phyloP scores from a whole-genome alignment of 2,329 filamentous ascomycete species.

The Aspergillaceae sp. region DNA sequence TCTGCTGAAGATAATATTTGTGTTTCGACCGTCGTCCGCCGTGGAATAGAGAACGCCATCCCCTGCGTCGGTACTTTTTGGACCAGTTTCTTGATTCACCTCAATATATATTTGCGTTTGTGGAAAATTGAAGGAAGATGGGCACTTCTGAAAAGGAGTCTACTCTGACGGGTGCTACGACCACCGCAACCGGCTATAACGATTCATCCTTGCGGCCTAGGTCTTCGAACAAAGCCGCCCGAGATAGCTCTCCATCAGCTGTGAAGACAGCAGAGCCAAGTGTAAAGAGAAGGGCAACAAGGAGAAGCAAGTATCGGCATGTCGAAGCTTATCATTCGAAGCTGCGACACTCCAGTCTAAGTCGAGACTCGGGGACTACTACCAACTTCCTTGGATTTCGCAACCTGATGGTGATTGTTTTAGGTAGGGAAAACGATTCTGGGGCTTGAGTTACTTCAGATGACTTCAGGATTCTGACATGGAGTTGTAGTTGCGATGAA shows the following conservation, averaged over 20 bases:
- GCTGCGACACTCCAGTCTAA: slow-evolving; percentile 68
- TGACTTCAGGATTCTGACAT: neutral
- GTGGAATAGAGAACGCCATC: neutral
- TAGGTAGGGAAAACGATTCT: slow-evolving; percentile 49
- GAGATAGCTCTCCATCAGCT: slow-evolving; percentile 1
- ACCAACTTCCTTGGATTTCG: slow-evolving; percentile 90
- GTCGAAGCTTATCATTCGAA: slow-evolving; percentile 75
- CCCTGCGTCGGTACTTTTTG: neutral
- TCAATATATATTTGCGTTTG: neutral
- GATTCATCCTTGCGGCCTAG: slow-evolving; percentile 9
- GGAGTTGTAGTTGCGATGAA: slow-evolving; percentile 69
- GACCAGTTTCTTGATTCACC: neutral
- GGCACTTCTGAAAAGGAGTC: neutral
- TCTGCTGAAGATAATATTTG: neutral
- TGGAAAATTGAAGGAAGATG: slow-evolving; percentile 1
- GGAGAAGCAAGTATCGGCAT: slow-evolving; percentile 73
- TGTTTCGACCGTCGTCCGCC: neutral
- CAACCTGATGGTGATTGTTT: slow-evolving; percentile 90
- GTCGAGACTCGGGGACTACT: slow-evolving; percentile 64
- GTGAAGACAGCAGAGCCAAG: slow-evolving; percentile 4
- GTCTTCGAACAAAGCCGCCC: slow-evolving; percentile 7
- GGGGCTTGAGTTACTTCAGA: slow-evolving; percentile 5
- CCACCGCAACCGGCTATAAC: slow-evolving; percentile 14
- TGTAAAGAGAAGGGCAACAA: slow-evolving; percentile 13
- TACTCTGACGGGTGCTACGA: slow-evolving; percentile 5